Percentiles rank a stretch among this genome's conserved stretches.
These are phyloP conservation scores for Panicum hallii DNA, from an alignment of 202 grass and related monocot species.

Conservation along the genomic window DNA sequence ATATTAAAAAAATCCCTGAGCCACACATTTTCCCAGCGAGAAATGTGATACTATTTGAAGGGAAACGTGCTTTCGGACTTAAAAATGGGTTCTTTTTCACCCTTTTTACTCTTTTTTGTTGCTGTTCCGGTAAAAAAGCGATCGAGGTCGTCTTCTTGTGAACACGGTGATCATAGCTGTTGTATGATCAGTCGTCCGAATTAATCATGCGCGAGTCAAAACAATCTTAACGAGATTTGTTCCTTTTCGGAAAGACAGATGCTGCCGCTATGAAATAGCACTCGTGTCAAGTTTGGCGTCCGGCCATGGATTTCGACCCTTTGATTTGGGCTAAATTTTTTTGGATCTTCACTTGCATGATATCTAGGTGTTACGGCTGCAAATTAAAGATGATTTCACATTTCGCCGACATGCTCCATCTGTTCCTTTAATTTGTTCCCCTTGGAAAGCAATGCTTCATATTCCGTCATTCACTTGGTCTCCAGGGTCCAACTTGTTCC, in stretches of 20 bases:
- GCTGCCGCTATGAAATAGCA: neutral
- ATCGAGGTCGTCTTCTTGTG: neutral
- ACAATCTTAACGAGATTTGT: slow-evolving; percentile 33
- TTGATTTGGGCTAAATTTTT: neutral
- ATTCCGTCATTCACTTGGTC: neutral
- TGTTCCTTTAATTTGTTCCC: neutral
- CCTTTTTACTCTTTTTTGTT: neutral
- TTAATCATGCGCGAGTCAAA: slow-evolving; percentile 4
- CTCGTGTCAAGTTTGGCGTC: slow-evolving; percentile 9
- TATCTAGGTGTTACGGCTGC: neutral
- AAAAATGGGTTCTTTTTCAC: neutral
- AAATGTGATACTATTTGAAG: neutral
- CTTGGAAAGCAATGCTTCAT: neutral
- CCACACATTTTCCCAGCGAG: neutral
- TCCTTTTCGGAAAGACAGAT: slow-evolving; percentile 18
- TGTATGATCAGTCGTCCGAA: neutral
- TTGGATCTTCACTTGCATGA: neutral
- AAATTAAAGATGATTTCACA: slow-evolving; percentile 20
- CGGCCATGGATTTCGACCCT: slow-evolving; percentile 7
- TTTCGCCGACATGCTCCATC: neutral
- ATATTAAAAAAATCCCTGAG: too few species aligned
- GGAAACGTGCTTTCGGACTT: slow-evolving; percentile 9
- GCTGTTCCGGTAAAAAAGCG: slow-evolving; percentile 17
- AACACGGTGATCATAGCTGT: neutral
- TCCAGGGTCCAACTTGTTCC: neutral